These are phyloP conservation scores for Trichocomaceae sp. DNA, from an alignment of 2,329 filamentous ascomycete species.

Conservation along the genomic window DNA sequence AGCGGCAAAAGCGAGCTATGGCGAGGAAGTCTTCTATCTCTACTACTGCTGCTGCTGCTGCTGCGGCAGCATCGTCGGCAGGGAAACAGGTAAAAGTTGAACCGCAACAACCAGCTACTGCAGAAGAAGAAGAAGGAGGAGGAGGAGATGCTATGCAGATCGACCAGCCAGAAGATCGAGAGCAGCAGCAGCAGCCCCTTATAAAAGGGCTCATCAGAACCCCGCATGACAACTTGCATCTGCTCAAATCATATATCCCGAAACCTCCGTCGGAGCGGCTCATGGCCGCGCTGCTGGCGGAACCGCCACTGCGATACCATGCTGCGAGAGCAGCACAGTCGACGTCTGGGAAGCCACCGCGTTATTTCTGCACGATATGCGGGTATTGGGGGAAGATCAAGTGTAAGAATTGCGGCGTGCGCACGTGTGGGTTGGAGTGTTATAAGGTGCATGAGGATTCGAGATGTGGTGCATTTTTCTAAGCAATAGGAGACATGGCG, in stretches of 20 bases:
- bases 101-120: neutral
- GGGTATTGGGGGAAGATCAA: conserved; percentile 47
- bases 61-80: conserved; percentile 7
- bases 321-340: conserved; percentile 37
- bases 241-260: conserved; percentile 38
- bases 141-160: conserved; percentile 5
- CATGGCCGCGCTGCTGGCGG: conserved; percentile 40
- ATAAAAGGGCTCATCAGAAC: conserved; percentile 25
- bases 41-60: too few relatives aligned
- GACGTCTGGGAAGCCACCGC: conserved; percentile 25
- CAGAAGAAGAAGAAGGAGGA: neutral
- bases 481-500: neutral
- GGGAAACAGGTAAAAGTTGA: neutral
- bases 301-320: conserved; percentile 43
- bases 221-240: conserved; percentile 35
- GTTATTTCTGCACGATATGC: conserved; percentile 44
- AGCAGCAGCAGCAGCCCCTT: neutral
- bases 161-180: neutral
- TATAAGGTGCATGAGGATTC: conserved; percentile 44
- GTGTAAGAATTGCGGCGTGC: conserved; percentile 42
- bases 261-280: conserved; percentile 39
- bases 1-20: conserved; percentile 18
- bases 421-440: conserved; percentile 44
- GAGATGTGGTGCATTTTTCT: conserved; percentile 39
- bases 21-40: conserved; percentile 14